These are phyloP conservation scores for Chaetomiaceae sp. DNA, from an alignment of 2,329 filamentous ascomycete genomes.

Conservation along the genomic window DNA sequence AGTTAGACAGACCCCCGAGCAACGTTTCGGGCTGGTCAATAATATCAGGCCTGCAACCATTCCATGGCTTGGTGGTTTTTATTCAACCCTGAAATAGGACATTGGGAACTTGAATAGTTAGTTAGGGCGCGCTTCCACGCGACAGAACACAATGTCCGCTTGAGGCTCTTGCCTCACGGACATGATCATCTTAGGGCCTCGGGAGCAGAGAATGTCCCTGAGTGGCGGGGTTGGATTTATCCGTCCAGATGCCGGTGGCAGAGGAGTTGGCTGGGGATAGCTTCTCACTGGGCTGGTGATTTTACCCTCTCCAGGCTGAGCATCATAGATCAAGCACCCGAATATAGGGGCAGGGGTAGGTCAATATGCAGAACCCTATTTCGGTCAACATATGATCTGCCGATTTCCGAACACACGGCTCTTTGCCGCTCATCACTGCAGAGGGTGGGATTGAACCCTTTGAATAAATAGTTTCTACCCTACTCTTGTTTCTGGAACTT, in stretches of 20 bases:
- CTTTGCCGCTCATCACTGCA: conserved; percentile 8
- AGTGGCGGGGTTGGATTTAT: no score
- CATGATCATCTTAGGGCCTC: conserved; percentile 12
- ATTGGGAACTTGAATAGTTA: no score
- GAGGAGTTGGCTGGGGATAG: no score
- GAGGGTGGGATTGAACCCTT: conserved; percentile 6
- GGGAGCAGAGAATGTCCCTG: conserved; percentile 15
- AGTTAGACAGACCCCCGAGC: no score
- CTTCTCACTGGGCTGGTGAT: neutral
- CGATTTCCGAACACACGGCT: conserved; percentile 14
- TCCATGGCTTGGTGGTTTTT: no score
- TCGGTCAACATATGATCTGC: conserved; percentile 18
- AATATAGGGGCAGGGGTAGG: neutral
- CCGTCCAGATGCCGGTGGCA: no score
- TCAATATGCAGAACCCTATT: conserved; percentile 19
- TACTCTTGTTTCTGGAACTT: conserved; percentile 21
- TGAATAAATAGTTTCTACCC: conserved; percentile 8
- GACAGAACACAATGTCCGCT: no score
- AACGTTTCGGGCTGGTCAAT: no score
- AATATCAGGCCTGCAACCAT: no score
- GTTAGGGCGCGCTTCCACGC: no score
- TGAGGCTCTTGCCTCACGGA: no score
- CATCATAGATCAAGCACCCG: conserved; percentile 12
- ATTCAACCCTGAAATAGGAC: no score
- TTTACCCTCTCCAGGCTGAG: conserved; percentile 23